phyloP scores from a whole-genome alignment of 768 basidiomycete species.

The Paxillus involutus region DNA sequence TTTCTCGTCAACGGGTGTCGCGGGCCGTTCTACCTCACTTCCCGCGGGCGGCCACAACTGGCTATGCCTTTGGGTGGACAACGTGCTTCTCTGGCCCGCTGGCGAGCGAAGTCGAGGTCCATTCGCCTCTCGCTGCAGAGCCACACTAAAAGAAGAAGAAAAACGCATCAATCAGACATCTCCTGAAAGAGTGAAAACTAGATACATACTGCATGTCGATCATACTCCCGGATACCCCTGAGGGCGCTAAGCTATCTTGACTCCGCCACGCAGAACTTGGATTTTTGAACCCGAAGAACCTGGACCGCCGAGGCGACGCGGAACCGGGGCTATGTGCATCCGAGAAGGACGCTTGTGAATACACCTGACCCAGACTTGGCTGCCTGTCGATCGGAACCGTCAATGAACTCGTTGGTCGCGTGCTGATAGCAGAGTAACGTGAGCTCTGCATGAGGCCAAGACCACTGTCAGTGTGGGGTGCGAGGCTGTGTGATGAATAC shows the following conservation, averaged over 20 bases:
- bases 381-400: slow-evolving; percentile 60
- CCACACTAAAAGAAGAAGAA: slow-evolving; percentile 49
- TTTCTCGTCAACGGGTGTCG: slow-evolving; percentile 39
- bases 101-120: slow-evolving; percentile 30
- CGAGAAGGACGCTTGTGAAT: slow-evolving; percentile 79
- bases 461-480: slow-evolving; percentile 56
- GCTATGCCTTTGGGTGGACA: slow-evolving; percentile 43
- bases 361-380: slow-evolving; percentile 58
- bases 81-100: slow-evolving; percentile 33
- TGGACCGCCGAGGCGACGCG: slow-evolving; percentile 62
- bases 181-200: slow-evolving; percentile 1
- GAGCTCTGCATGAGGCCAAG: slow-evolving; percentile 56
- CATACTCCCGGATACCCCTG: slow-evolving; percentile 85
- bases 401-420: slow-evolving; percentile 61
- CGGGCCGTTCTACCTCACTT: slow-evolving; percentile 29
- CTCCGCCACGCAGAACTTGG: slow-evolving; percentile 72
- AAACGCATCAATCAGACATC: slow-evolving; percentile 5
- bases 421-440: slow-evolving; percentile 55
- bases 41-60: slow-evolving; percentile 51
- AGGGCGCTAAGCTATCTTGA: slow-evolving; percentile 79
- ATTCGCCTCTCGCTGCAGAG: slow-evolving; percentile 66
- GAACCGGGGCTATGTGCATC: slow-evolving; percentile 77
- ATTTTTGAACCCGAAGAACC: slow-evolving; percentile 79
- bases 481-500: slow-evolving; percentile 63
- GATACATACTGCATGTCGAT: slow-evolving; percentile 85